These are phyloP conservation scores for Naganishia antarctica DNA, from an alignment of 768 basidiomycete species.

Conservation along the genomic window DNA sequence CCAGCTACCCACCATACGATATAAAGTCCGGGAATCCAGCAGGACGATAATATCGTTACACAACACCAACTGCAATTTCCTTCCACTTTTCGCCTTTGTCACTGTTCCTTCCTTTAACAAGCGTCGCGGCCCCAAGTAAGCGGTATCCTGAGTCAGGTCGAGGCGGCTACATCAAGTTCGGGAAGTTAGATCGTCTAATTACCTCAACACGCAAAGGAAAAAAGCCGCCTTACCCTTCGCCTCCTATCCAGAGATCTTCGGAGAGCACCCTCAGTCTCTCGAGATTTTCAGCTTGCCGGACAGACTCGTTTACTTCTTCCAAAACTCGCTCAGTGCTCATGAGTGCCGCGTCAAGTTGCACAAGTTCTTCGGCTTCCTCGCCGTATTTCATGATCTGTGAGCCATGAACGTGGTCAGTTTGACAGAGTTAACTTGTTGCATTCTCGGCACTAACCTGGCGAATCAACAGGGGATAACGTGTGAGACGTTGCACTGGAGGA, in stretches of 20 bases:
- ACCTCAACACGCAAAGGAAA: no score
- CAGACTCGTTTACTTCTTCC: constrained; percentile 77
- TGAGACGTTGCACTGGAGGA: constrained; percentile 76
- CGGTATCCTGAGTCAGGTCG: constrained; percentile 84
- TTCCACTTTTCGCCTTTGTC: constrained; percentile 75
- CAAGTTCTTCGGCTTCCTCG: constrained; percentile 61
- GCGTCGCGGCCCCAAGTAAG: constrained; percentile 71
- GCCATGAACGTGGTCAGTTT: no score
- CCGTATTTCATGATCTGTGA: constrained; percentile 73
- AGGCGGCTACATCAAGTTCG: constrained; percentile 56
- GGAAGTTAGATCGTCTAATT: background rate
- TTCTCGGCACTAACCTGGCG: constrained; percentile 58
- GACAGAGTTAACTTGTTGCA: constrained; percentile 21
- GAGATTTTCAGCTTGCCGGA: constrained; percentile 73
- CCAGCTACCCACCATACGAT: constrained; percentile 65
- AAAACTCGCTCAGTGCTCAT: constrained; percentile 68
- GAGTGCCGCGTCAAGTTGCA: constrained; percentile 57
- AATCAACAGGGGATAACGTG: constrained; percentile 85
- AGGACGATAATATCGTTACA: constrained; percentile 87
- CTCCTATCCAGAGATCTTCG: constrained; percentile 76
- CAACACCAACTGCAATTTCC: constrained; percentile 69
- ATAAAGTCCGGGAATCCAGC: constrained; percentile 69
- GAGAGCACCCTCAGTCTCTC: constrained; percentile 72
- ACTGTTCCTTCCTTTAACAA: constrained; percentile 74
- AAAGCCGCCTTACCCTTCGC: constrained; percentile 58